Conservation (phyloP, 208 protist species). For the Acanthamoeba castellanii region DNA sequence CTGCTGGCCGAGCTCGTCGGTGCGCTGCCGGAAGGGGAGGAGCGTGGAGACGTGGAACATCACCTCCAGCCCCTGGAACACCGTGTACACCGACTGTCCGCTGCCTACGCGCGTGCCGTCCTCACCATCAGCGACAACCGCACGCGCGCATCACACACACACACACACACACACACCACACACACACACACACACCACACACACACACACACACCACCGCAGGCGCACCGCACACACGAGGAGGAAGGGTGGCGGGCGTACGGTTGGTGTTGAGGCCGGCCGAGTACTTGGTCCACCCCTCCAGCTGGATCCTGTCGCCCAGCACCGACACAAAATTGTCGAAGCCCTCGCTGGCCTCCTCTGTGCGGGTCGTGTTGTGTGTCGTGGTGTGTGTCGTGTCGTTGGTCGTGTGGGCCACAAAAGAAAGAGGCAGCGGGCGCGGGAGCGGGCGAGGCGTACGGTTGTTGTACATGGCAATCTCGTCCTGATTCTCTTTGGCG, state of each 20-base stretch:
- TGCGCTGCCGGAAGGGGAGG: neutral
- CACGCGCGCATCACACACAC: no score
- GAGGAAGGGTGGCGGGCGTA: neutral
- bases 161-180: no score
- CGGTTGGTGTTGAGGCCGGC: neutral
- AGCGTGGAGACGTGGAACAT: constrained; percentile 61
- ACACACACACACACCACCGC: neutral
- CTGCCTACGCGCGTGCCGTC: no score
- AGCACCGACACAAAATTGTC: neutral
- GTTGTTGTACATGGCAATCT: constrained; percentile 62
- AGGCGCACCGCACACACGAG: neutral
- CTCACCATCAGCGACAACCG: no score
- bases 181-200: neutral
- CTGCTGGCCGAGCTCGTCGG: constrained; percentile 38
- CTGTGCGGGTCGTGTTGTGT: neutral
- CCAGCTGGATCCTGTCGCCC: neutral
- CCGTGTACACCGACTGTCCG: neutral
- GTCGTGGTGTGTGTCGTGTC: no score
- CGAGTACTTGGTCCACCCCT: constrained; percentile 39
- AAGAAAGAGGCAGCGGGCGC: neutral
- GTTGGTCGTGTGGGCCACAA: no score
- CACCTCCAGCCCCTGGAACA: neutral
- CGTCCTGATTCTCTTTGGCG: constrained; percentile 8
- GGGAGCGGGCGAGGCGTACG: neutral
- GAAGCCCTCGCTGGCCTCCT: neutral